Conservation (phyloP, 495 filamentous ascomycete genomes). For the Opeltia flavorubescens region DNA sequence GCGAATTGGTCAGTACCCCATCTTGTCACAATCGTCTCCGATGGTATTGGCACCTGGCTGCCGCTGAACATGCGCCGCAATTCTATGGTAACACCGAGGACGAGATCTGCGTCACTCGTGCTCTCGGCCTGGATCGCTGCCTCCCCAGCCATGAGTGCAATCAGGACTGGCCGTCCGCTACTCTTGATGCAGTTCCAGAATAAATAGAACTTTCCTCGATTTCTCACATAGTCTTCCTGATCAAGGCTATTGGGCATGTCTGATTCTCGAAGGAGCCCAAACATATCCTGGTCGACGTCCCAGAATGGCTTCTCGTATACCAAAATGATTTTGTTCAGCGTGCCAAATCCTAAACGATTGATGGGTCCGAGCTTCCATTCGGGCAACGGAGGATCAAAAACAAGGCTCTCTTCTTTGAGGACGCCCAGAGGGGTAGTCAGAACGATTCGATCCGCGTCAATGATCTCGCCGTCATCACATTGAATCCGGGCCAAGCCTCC, state of each 20-base stretch:
- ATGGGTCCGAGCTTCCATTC: slow-evolving; percentile 75
- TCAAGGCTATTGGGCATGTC: slow-evolving; percentile 34
- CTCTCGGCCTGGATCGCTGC: slow-evolving; percentile 79
- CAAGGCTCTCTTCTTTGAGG: slow-evolving; percentile 58
- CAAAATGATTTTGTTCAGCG: slow-evolving; percentile 89
- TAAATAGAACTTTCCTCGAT: slow-evolving; percentile 79
- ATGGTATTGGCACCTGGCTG: slow-evolving; percentile 51
- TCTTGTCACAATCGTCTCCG: slow-evolving; percentile 84
- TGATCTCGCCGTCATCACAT: slow-evolving; percentile 62
- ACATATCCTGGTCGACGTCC: slow-evolving; percentile 86
- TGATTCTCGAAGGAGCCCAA: slow-evolving; percentile 75
- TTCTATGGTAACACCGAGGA: slow-evolving; percentile 64
- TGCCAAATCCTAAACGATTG: slow-evolving; percentile 76
- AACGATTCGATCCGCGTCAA: slow-evolving; percentile 77
- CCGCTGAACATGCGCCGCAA: slow-evolving; percentile 53
- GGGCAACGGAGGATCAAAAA: slow-evolving; percentile 74
- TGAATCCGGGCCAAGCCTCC: slow-evolving; percentile 42
- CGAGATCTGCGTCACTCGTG: slow-evolving; percentile 54
- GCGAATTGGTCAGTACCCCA: slow-evolving; percentile 87
- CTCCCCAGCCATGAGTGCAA: slow-evolving; percentile 93
- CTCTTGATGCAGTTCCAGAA: slow-evolving; percentile 94
- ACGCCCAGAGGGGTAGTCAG: slow-evolving; percentile 82
- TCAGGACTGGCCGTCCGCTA: slow-evolving; percentile 69
- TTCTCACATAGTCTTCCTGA: slow-evolving; percentile 47
- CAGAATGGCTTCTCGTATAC: slow-evolving; percentile 87